phyloP scores from a whole-genome alignment of 148 eudicot species.

The Dysphania ambrosioides region DNA sequence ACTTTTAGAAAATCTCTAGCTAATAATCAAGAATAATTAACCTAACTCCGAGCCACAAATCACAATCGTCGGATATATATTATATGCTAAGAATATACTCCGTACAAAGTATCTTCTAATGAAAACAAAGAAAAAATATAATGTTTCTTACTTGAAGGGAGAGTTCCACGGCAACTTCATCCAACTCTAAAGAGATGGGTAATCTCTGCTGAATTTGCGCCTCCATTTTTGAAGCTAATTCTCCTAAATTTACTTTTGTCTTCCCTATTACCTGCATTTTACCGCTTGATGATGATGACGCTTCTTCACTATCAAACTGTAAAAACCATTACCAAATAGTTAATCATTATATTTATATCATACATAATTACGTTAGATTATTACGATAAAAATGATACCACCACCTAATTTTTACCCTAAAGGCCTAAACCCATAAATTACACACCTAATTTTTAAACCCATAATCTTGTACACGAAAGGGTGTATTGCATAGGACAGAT shows the following conservation, averaged over 20 bases:
- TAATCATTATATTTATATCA: not conserved
- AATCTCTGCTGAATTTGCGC: conserved; percentile 30
- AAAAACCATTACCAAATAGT: not conserved
- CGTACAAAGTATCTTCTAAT: no score
- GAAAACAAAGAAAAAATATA: not conserved
- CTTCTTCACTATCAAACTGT: conserved; percentile 37
- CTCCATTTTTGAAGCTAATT: conserved; percentile 44
- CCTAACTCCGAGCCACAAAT: no score
- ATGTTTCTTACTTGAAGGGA: conserved; percentile 36
- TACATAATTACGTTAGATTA: no score
- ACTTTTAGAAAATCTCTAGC: no score
- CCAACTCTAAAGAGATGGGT: conserved; percentile 31
- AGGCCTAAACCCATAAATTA: no score
- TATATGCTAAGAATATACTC: no score
- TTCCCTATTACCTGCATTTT: conserved; percentile 52
- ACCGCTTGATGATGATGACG: conserved; percentile 24
- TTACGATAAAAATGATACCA: no score
- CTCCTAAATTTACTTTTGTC: conserved; percentile 41
- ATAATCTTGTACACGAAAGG: not conserved
- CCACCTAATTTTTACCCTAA: no score
- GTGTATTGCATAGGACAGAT: not conserved
- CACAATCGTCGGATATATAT: no score
- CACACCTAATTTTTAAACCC: no score
- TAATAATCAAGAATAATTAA: no score
- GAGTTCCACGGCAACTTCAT: conserved; percentile 36